Percentiles rank a stretch among this genome's conserved stretches.
Evolutionary conservation across 805 yeast genomes (phyloP).

Genomic region (Metschnikowia anglica): DNA sequence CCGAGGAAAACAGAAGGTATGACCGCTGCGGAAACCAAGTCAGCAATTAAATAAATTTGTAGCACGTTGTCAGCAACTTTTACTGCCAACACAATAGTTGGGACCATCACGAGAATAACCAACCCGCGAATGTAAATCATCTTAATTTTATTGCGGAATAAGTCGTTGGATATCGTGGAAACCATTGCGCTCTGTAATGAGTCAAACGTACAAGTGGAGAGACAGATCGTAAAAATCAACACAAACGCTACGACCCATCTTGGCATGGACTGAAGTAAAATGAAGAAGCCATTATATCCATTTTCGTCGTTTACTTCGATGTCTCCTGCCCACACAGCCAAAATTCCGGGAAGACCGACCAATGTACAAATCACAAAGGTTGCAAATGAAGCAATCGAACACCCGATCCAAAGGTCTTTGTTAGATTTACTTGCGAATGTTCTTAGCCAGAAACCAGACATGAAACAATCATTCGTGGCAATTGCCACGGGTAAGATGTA

Average conservation of each 20-base stretch:
- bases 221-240: constrained; percentile 65
- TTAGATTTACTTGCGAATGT: constrained; percentile 85
- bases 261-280: constrained; percentile 70
- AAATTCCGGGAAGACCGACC: constrained; percentile 78
- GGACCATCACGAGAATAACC: constrained; percentile 79
- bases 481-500: constrained; percentile 85
- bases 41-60: constrained; percentile 88
- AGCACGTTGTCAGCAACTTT: constrained; percentile 79
- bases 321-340: constrained; percentile 89
- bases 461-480: constrained; percentile 83
- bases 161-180: constrained; percentile 84
- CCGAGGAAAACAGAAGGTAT: constrained; percentile 85
- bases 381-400: constrained; percentile 70
- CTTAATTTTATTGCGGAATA: constrained; percentile 77
- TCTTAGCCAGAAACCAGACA: constrained; percentile 92
- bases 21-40: constrained; percentile 80
- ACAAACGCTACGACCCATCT: constrained; percentile 85
- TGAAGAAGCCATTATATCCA: constrained; percentile 70
- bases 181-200: constrained; percentile 86
- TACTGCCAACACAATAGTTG: constrained; percentile 80
- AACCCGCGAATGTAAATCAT: constrained; percentile 64
- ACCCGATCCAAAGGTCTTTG: constrained; percentile 71
- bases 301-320: constrained; percentile 50
- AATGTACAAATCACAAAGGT: constrained; percentile 63
- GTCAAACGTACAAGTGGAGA: constrained; percentile 88